A percentile compares a stretch with the other conserved stretches of the same genome.
These are phyloP conservation scores for Myotisia sp. DNA, from an alignment of 2,329 filamentous ascomycete genomes.

Conservation along the genomic window DNA sequence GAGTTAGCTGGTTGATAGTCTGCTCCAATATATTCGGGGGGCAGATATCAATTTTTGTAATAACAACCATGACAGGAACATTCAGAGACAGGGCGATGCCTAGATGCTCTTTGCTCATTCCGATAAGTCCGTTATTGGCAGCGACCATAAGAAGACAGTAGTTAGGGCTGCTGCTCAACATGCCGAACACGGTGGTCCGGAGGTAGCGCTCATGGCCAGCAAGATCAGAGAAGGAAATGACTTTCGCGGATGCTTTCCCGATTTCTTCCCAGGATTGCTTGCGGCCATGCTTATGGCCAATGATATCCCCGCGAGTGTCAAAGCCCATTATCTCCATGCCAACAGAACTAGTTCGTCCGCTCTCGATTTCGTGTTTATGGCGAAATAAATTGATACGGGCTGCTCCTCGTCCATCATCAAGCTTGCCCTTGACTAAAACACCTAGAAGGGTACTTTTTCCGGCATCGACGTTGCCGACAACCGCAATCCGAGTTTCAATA, in stretches of 20 bases:
- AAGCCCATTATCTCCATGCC: conserved; percentile 99
- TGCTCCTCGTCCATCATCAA: conserved; percentile 88
- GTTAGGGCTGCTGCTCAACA: conserved; percentile 87
- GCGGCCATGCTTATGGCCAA: conserved; percentile 69
- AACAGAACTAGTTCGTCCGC: conserved; percentile 85
- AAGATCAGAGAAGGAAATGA: conserved; percentile 90
- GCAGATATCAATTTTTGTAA: conserved; percentile 98
- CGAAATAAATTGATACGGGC: conserved; percentile 91
- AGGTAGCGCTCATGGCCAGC: conserved; percentile 93
- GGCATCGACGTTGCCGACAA: conserved; percentile 94
- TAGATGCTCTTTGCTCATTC: conserved; percentile 96
- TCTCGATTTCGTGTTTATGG: conserved; percentile 96
- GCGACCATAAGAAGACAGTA: conserved; percentile 98
- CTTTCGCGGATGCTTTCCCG: conserved; percentile 82
- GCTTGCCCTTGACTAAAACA: conserved; percentile 83
- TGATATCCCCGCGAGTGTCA: conserved; percentile 68
- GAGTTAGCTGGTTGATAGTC: conserved; percentile 78
- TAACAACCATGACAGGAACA: conserved; percentile 92
- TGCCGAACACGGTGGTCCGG: conserved; percentile 87
- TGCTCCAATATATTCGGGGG: conserved; percentile 89
- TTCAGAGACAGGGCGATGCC: conserved; percentile 90
- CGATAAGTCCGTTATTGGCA: conserved; percentile 90
- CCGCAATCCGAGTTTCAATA: conserved; percentile 89
- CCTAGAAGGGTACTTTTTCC: conserved; percentile 94
- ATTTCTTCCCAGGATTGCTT: conserved; percentile 96